These are phyloP conservation scores for Claviceps citrina DNA, from an alignment of 2,329 filamentous ascomycete species.

Conservation along the genomic window DNA sequence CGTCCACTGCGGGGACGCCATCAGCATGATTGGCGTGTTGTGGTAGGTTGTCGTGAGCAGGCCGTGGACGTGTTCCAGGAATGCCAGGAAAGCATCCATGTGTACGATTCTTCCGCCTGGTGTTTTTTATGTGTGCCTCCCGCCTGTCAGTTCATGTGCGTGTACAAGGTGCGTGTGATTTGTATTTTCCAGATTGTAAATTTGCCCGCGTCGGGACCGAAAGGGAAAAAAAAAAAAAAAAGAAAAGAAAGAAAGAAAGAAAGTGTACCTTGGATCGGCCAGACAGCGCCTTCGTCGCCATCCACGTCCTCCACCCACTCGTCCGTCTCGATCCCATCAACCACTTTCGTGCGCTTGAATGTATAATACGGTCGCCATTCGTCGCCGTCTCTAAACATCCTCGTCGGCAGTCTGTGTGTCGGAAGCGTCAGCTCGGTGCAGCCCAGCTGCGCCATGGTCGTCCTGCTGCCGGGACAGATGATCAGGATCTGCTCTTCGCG, in stretches of 20 bases:
- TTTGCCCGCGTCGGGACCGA: too few species aligned
- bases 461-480: slow-evolving; percentile 73
- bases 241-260: too few species aligned
- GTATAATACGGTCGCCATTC: slow-evolving; percentile 66
- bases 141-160: too few species aligned
- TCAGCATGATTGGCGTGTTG: slow-evolving; percentile 85
- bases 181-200: too few species aligned
- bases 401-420: slow-evolving; percentile 70
- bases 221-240: too few species aligned
- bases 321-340: slow-evolving; percentile 36
- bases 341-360: slow-evolving; percentile 43
- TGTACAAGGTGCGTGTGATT: too few species aligned
- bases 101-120: slow-evolving; percentile 73
- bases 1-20: slow-evolving; percentile 82
- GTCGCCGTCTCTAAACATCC: slow-evolving; percentile 84
- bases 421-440: slow-evolving; percentile 84
- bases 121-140: too few species aligned
- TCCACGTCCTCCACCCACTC: slow-evolving; percentile 81
- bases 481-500: slow-evolving; percentile 51
- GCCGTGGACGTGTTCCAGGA: slow-evolving; percentile 83
- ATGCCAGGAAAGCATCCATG: slow-evolving; percentile 85
- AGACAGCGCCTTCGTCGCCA: slow-evolving; percentile 77
- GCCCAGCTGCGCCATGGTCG: slow-evolving; percentile 79
- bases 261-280: slow-evolving; percentile 66
- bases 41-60: slow-evolving; percentile 83